Evolutionary conservation across 2,329 filamentous ascomycete genomes (phyloP), one percentile per base, ranked within the genome.

Genomic region (Eurotiales sp.): DNA sequence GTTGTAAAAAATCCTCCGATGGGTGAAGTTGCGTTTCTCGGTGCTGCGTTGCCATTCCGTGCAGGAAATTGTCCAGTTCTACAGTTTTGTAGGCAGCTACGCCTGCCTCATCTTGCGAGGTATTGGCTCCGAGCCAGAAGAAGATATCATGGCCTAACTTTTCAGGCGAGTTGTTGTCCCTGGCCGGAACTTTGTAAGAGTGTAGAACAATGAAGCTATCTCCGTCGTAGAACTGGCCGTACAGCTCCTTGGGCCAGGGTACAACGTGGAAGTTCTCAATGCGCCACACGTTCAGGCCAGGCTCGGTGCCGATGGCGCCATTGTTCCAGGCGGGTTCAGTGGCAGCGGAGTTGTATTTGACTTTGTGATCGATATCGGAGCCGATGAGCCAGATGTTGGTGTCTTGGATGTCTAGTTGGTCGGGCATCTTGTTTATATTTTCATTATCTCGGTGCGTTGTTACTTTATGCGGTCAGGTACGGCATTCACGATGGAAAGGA

Each of bases 81-180:
- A 86, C 83, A 0, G 84, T 85, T 72, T 87, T 87, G 70, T 87
- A 80, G 2, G 84, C 84, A 0, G 84, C 84, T 0, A 80, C 82
- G 14, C 84, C 84, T 2, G 83, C 83, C 68, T 87, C 84, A 56
- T 87, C 84, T 68, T 86, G 82, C 2, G 80, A 78, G 0, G 83
- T 87, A 61, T 85, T 79, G 46, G 67, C 73, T 4, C 84, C 84
- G 1, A 87, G 75, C 84, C 83, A 87, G 71, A 87, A 87, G 73
- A 84, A 87, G 60, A 87, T 78, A 45, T 86, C 83, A 59, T 87
- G 83, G 37, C 69, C 72, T 4, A 85, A 70, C 58, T 72, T 75
- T 53, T 77, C 59, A n/a, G n/a, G n/a, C 15, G 19, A 8, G 14
- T 22, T 22, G 43, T n/a, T 21, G 17, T 49, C 37, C 17, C 23